A percentile compares a stretch with the other conserved stretches of the same genome.
Conservation (phyloP, 176 grass and related monocot species). For the Pontederia crassipes region DNA sequence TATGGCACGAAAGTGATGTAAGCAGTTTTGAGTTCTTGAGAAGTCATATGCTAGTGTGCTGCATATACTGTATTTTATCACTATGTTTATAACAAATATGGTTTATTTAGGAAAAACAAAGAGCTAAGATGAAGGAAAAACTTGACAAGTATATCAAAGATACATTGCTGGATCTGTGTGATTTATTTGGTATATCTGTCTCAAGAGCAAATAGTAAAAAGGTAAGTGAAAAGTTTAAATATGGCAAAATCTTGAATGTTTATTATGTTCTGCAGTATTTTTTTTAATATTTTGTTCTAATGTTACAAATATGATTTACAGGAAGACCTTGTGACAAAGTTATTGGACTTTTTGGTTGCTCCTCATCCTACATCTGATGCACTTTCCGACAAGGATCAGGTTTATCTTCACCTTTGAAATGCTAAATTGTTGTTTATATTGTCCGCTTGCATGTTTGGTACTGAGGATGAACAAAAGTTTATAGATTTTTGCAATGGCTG, state of each 20-base stretch:
- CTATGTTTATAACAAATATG: slow-evolving; percentile 17
- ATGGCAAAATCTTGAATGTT: not conserved
- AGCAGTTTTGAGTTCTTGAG: slow-evolving; percentile 6
- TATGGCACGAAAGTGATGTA: slow-evolving; percentile 61
- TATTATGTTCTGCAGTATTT: too few species aligned
- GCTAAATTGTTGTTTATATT: not conserved
- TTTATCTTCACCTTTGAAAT: slow-evolving; percentile 14
- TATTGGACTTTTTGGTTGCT: slow-evolving; percentile 91
- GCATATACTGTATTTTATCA: slow-evolving; percentile 3
- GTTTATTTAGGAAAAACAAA: slow-evolving; percentile 82
- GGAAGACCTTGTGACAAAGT: slow-evolving; percentile 79
- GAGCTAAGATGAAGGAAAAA: slow-evolving; percentile 92
- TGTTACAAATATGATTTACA: slow-evolving; percentile 15
- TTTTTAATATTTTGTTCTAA: too few species aligned
- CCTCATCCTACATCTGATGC: slow-evolving; percentile 49
- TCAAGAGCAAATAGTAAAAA: slow-evolving; percentile 67
- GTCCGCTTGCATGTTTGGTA: not conserved
- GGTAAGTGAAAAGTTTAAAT: slow-evolving; percentile 37
- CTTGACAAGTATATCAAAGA: slow-evolving; percentile 96
- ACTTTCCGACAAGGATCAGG: slow-evolving; percentile 39
- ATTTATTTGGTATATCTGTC: slow-evolving; percentile 66
- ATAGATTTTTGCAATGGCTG: too few species aligned
- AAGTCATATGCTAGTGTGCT: slow-evolving; percentile 1
- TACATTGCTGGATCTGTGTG: slow-evolving; percentile 65
- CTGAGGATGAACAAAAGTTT: too few species aligned